Evolutionary conservation across 768 basidiomycete species (phyloP), one percentile per base, ranked within the genome.

Genomic region (Kondoa subrosea): DNA sequence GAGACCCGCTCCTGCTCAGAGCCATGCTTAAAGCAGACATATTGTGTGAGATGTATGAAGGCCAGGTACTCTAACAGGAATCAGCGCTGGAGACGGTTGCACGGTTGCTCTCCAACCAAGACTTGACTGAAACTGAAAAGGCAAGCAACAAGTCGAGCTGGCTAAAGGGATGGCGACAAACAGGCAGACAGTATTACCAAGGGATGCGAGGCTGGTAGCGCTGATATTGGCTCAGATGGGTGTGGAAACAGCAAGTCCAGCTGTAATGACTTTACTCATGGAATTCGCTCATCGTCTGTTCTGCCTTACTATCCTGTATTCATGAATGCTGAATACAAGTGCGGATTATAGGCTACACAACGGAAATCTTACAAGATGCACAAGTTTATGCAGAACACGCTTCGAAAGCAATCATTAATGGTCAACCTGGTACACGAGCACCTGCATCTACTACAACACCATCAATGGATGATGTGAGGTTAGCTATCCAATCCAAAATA

Each of bases 261-360:
- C 78, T 29, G 80, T 80, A n/a, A 74, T 80, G 0, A 77, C 78
- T 32, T 78, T 78, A 72, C 72, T 80, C 30, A 72, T 79, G 63
- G 79, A 80, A 68, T 80, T 80, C 65, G 75, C 80, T 1, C 78
- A 80, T 69, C 77, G 80, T 79, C 25, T 27, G 64, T 34, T 32
- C 56, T 66, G 17, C 33, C 16, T 34, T 34, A 40, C 29, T 68
- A 3, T 21, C 12, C 58, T 14, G 50, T n/a, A 64, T 59, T 29
- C 25, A 32, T 50, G 26, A 50, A 21, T 66, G 33, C 33, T 26
- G 29, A 50, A 50, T 58, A 26, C 40, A n/a, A n/a, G n/a, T n/a
- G n/a, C n/a, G n/a, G n/a, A n/a, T n/a, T n/a, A 40, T 68, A 80
- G 79, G 80, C 4, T 80, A 80, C 70, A 80, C 79, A 1, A 75